phyloP scores from a whole-genome alignment of 495 filamentous ascomycete genomes.

The Penicillium canescens region DNA sequence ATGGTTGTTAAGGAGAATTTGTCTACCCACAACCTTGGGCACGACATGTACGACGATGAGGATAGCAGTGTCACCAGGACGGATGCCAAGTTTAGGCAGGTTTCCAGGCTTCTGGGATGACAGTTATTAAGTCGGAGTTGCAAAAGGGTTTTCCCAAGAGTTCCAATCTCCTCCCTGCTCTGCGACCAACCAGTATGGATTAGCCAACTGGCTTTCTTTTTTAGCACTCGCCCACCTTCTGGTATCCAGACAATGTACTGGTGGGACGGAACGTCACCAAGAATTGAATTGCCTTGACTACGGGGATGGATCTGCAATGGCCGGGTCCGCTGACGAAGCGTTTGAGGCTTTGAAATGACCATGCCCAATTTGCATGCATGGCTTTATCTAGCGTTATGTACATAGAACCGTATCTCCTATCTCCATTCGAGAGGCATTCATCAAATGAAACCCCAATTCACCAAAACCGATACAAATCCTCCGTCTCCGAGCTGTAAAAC shows the following conservation, averaged over 20 bases:
- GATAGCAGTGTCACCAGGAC: slow-evolving; percentile 82
- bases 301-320: background rate
- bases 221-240: background rate
- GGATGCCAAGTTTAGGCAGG: slow-evolving; percentile 64
- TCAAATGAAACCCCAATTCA: background rate
- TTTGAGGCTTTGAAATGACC: background rate
- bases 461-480: background rate
- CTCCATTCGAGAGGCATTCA: background rate
- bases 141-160: slow-evolving; percentile 71
- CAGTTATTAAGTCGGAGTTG: slow-evolving; percentile 66
- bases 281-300: background rate
- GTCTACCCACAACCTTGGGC: slow-evolving; percentile 51
- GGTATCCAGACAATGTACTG: no score
- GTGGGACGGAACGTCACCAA: no score
- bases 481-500: background rate
- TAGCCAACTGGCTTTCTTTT: background rate
- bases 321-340: background rate
- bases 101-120: slow-evolving; percentile 74
- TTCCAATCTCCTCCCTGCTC: slow-evolving; percentile 63
- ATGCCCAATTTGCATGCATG: background rate
- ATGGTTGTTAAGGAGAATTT: slow-evolving; percentile 90
- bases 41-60: slow-evolving; percentile 72
- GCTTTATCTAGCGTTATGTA: background rate
- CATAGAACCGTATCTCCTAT: background rate
- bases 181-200: slow-evolving; percentile 37